These are phyloP conservation scores for Pouteria glomerata DNA, from an alignment of 148 eudicot species.

Conservation along the genomic window DNA sequence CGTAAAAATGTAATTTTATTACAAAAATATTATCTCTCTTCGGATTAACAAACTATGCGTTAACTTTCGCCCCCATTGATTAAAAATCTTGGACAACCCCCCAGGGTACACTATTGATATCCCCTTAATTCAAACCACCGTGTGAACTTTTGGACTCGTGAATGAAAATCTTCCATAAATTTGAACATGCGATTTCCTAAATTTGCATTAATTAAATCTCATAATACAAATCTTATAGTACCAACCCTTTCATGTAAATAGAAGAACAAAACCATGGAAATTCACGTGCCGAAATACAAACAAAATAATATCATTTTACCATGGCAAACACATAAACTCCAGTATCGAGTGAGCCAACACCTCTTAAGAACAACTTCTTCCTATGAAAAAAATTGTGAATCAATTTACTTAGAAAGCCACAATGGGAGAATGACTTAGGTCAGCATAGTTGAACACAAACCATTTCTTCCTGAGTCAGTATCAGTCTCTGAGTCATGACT, in stretches of 20 bases:
- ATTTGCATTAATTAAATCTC: background rate
- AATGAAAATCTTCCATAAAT: no score
- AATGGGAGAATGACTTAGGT: slow-evolving; percentile 4
- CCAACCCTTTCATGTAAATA: background rate
- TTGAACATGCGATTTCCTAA: background rate
- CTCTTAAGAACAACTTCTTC: slow-evolving; percentile 97
- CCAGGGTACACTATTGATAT: no score
- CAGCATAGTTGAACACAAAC: slow-evolving; percentile 28
- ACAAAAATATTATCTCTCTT: no score
- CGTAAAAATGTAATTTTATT: no score
- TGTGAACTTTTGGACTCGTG: no score
- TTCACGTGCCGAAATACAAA: background rate
- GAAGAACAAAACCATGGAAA: background rate
- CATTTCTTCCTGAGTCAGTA: slow-evolving; percentile 83
- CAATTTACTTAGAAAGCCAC: slow-evolving; percentile 11
- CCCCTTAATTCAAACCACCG: no score
- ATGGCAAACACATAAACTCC: slow-evolving; percentile 66
- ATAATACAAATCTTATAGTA: background rate
- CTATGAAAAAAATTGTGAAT: slow-evolving; percentile 42
- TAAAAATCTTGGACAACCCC: no score
- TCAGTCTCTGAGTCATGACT: slow-evolving; percentile 60
- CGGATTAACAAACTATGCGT: no score
- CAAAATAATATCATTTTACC: slow-evolving; percentile 45
- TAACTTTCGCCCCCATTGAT: no score
- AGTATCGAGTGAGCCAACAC: slow-evolving; percentile 95